Percentiles rank a stretch among this genome's conserved stretches.
Conservation (phyloP, 2,329 filamentous ascomycete genomes). For the Tricladium varicosporioides region DNA sequence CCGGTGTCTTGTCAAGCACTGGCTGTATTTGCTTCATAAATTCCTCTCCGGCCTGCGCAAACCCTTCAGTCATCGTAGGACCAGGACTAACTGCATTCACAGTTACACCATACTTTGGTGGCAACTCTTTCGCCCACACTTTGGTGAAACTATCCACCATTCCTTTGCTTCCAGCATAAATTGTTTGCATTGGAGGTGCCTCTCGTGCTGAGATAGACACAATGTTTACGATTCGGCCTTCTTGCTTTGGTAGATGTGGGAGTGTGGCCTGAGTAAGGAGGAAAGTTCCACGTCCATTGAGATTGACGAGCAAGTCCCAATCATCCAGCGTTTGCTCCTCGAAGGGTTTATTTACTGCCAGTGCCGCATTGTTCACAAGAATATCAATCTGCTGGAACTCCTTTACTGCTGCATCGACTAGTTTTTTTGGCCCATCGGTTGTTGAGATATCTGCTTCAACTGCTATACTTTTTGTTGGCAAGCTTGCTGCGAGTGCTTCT, state of each 20-base stretch:
- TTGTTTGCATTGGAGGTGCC: slow-evolving; percentile 40
- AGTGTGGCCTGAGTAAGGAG: slow-evolving; percentile 41
- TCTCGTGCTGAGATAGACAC: slow-evolving; percentile 37
- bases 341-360: slow-evolving; percentile 39
- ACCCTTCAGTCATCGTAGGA: slow-evolving; percentile 40
- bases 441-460: slow-evolving; percentile 43
- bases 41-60: slow-evolving; percentile 36
- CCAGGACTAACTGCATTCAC: slow-evolving; percentile 46
- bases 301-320: slow-evolving; percentile 41
- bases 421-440: slow-evolving; percentile 34
- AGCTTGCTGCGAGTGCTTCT: neutral
- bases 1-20: slow-evolving; percentile 43
- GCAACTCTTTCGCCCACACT: slow-evolving; percentile 42
- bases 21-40: slow-evolving; percentile 42
- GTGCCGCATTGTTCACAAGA: slow-evolving; percentile 44
- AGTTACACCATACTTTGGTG: slow-evolving; percentile 44
- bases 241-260: slow-evolving; percentile 36
- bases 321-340: slow-evolving; percentile 39
- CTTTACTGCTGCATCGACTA: slow-evolving; percentile 37
- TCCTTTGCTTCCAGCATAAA: slow-evolving; percentile 49
- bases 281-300: slow-evolving; percentile 42
- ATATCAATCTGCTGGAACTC: slow-evolving; percentile 41
- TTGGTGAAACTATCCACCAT: slow-evolving; percentile 48
- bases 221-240: slow-evolving; percentile 44
- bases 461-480: slow-evolving; percentile 34